These are phyloP conservation scores for Mangifera indica DNA, from an alignment of 345 rosid species.

Conservation along the genomic window DNA sequence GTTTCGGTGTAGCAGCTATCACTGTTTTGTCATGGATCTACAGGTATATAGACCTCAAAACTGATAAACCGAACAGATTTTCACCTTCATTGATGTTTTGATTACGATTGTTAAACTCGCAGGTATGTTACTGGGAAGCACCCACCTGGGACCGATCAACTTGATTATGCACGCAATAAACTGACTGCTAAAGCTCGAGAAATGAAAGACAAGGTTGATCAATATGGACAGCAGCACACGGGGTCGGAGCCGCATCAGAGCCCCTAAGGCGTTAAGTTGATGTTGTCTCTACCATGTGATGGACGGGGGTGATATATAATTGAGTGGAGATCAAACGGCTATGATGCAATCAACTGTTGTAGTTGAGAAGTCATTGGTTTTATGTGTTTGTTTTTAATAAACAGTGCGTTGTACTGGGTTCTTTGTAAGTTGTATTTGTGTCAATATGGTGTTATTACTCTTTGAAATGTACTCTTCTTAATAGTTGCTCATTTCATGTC, in stretches of 20 bases:
- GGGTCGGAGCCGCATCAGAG: constrained; percentile 16
- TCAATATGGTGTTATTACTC: neutral
- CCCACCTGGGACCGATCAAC: constrained; percentile 60
- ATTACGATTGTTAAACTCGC: neutral
- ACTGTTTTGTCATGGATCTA: constrained; percentile 85
- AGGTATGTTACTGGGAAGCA: constrained; percentile 78
- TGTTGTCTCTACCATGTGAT: neutral
- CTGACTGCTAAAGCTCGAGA: constrained; percentile 67
- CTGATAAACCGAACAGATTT: too few relatives aligned
- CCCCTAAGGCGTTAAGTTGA: neutral
- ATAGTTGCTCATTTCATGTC: neutral
- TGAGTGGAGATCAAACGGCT: constrained; percentile 5
- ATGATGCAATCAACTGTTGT: neutral
- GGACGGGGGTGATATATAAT: neutral
- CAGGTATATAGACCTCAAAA: constrained; percentile 27
- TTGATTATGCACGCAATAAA: constrained; percentile 69
- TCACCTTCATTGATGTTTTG: too few relatives aligned
- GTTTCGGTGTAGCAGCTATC: constrained; percentile 73
- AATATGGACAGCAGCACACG: constrained; percentile 49
- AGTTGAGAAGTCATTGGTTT: neutral
- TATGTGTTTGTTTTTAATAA: too few relatives aligned
- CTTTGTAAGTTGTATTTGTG: neutral
- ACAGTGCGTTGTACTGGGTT: too few relatives aligned
- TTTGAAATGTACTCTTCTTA: neutral
- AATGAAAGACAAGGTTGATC: constrained; percentile 69